A percentile compares a stretch with the other conserved stretches of the same genome.
Conservation (phyloP, 2,329 filamentous ascomycete species). For the Venturia pyrina region DNA sequence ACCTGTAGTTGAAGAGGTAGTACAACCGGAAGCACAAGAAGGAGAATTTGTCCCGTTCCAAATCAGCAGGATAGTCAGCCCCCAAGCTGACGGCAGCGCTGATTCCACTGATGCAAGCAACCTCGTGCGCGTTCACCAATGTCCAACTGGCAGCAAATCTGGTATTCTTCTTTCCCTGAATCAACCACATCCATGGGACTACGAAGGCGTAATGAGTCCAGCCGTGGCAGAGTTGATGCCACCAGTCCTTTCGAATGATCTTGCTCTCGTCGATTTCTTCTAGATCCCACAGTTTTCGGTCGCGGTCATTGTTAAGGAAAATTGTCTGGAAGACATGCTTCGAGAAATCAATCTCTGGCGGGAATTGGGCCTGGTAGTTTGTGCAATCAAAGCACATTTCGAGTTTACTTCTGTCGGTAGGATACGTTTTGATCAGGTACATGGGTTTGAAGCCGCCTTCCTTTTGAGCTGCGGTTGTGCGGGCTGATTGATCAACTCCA, state of each 20-base stretch:
- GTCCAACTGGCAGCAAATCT: constrained; percentile 60
- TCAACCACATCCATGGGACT: constrained; percentile 62
- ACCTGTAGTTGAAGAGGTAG: constrained; percentile 50
- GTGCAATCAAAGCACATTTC: constrained; percentile 63
- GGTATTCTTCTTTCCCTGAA: constrained; percentile 56
- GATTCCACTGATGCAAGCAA: constrained; percentile 61
- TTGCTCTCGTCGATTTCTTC: constrained; percentile 49
- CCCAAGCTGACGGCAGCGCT: constrained; percentile 61
- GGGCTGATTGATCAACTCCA: constrained; percentile 30
- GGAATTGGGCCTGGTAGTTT: constrained; percentile 66
- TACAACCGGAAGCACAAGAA: constrained; percentile 52
- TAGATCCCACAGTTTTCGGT: constrained; percentile 48
- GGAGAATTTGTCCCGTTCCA: constrained; percentile 53
- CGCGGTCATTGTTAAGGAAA: constrained; percentile 49
- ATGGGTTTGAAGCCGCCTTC: constrained; percentile 46
- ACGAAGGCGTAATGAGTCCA: constrained; percentile 56
- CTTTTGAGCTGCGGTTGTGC: constrained; percentile 37
- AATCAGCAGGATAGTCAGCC: constrained; percentile 51
- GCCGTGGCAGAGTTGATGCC: constrained; percentile 56
- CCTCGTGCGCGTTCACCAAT: constrained; percentile 59
- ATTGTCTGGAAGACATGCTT: constrained; percentile 63
- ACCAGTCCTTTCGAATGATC: constrained; percentile 55
- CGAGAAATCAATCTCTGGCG: constrained; percentile 41
- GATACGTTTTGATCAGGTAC: constrained; percentile 55
- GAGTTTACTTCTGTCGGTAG: constrained; percentile 41